These are phyloP conservation scores for Phialocephala subalpina DNA, from an alignment of 2,329 filamentous ascomycete species.

Conservation along the genomic window DNA sequence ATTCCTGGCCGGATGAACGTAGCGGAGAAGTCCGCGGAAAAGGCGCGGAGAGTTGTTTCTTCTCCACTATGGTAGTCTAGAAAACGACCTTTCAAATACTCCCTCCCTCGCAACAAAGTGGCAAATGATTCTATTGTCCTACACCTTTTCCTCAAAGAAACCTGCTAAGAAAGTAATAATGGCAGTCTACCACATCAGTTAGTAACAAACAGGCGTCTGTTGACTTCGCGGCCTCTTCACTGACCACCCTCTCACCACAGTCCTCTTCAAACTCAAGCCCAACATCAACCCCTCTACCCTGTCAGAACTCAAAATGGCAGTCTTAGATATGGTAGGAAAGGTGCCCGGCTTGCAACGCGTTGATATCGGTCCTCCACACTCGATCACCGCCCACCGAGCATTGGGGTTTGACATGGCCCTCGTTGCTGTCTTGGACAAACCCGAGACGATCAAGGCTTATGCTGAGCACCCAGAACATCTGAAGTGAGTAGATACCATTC, in stretches of 20 bases:
- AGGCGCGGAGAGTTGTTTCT: too few species aligned
- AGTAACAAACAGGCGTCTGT: not conserved
- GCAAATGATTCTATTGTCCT: too few species aligned
- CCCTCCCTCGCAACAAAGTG: too few species aligned
- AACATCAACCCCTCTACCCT: not conserved
- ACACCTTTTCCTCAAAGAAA: too few species aligned
- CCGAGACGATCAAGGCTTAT: not conserved
- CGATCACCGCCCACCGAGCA: not conserved
- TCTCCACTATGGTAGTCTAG: too few species aligned
- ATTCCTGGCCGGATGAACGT: too few species aligned
- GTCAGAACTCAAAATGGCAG: not conserved
- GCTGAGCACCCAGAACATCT: not conserved
- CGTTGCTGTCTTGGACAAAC: not conserved
- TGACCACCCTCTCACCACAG: not conserved
- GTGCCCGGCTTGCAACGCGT: not conserved
- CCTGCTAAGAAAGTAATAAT: too few species aligned
- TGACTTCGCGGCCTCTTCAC: not conserved
- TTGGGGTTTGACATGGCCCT: not conserved
- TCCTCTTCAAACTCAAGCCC: not conserved
- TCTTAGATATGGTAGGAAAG: not conserved
- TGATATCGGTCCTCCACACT: not conserved
- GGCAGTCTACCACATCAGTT: not conserved
- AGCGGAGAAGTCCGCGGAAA: too few species aligned
- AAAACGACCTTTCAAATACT: too few species aligned
- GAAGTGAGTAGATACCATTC: not conserved